Evolutionary conservation across 306 rosid genomes (phyloP), one percentile per base, ranked within the genome.

Genomic region (Albizia julibrissin): DNA sequence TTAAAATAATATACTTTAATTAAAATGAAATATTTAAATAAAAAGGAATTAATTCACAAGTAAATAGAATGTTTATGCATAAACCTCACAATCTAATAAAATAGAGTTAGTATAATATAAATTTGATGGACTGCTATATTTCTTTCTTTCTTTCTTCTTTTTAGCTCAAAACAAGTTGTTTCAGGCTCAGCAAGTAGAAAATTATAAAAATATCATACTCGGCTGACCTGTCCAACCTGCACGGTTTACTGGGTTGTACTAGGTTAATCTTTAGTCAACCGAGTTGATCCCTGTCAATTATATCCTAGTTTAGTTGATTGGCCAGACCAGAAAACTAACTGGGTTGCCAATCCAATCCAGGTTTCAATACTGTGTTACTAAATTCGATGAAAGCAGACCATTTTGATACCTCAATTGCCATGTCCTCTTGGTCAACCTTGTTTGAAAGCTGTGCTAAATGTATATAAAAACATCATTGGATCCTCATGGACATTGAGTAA

Each of bases 351-450:
- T 49, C 21, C 56, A 14, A 49, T 44, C 14, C 19, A 6, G 5
- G 56, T 49, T 49, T 49, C 21, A 15, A 49, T 49, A 49, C 56
- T 46, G 12, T 79, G 31, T 69, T 79, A 5, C 26, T 43, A 19
- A 75, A 44, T 50, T 75, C 43, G 21, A 46, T 70, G 65, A n/a
- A 75, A 82, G 34, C n/a, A 7, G 33, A 16, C 73, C 50, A 75
- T 78, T 78, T 78, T 42, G 16, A 62, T 69, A 27, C 42, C 42
- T 46, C 24, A 68, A 15, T 74, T 77, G 61, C 68, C 65, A 65
- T 69, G 50, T 80, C 56, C 67, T 44, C 71, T 49, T 44, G 56
- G 33, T 39, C 49, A 31, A 31, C 39, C 42, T 6, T 69, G 46
- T 58, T 40, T 46, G 44, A 68, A 73, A 70, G 46, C 44, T 72